phyloP scores from a whole-genome alignment of 2,329 filamentous ascomycete genomes.

The Botrytis pseudocinerea region DNA sequence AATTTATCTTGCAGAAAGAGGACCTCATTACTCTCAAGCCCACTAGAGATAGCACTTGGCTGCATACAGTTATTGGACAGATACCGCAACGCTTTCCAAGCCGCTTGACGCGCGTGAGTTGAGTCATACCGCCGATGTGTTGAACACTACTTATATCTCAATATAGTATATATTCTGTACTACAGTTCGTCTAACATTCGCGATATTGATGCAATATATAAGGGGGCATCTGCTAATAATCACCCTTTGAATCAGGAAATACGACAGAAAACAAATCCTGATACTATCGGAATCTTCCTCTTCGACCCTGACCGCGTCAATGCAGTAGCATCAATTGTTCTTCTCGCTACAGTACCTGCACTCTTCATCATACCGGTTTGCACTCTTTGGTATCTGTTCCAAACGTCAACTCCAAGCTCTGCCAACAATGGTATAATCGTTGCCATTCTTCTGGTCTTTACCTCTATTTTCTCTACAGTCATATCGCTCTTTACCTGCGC shows the following conservation, averaged over 20 bases:
- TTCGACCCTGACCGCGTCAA: conserved; percentile 25
- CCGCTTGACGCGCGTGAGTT: conserved; percentile 27
- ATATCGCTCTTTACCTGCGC: conserved; percentile 32
- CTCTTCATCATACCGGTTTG: conserved; percentile 24
- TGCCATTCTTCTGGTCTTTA: conserved; percentile 24
- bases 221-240: neutral
- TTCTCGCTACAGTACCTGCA: conserved; percentile 10
- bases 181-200: neutral
- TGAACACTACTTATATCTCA: neutral
- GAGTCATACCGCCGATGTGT: neutral
- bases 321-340: conserved; percentile 24
- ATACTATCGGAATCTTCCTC: conserved; percentile 18
- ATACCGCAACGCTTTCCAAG: conserved; percentile 28
- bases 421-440: conserved; percentile 16
- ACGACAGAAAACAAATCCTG: conserved; percentile 20
- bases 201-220: neutral
- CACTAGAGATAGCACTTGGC: conserved; percentile 44
- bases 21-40: conserved; percentile 44
- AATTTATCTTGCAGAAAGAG: conserved; percentile 43
- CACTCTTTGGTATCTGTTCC: conserved; percentile 27
- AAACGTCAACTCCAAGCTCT: neutral
- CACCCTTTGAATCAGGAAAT: conserved; percentile 5
- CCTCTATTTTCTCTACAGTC: conserved; percentile 27
- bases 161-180: conserved; percentile 6
- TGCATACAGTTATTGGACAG: conserved; percentile 42